Evolutionary conservation across 352 stramenopile species (phyloP).

Genomic region (Saprolegnia diclina): DNA sequence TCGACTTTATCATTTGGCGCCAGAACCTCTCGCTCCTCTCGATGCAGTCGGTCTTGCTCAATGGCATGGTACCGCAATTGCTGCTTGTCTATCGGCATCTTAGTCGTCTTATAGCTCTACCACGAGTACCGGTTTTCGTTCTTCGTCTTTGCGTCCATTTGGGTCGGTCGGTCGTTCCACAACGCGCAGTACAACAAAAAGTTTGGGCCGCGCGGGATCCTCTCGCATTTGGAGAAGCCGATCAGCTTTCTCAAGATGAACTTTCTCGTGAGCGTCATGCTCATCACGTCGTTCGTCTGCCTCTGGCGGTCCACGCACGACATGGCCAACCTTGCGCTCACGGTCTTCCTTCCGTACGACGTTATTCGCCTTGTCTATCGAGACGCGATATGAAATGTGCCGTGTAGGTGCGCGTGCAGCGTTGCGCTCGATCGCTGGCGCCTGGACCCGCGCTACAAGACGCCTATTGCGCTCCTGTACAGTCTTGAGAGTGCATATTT

Average conservation of each 20-base stretch:
- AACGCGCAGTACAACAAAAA: slow-evolving; percentile 22
- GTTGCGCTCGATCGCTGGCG: neutral
- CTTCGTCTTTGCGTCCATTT: slow-evolving; percentile 20
- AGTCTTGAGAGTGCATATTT: slow-evolving; percentile 16
- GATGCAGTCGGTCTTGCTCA: slow-evolving; percentile 17
- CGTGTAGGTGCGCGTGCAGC: slow-evolving; percentile 9
- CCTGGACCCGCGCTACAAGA: neutral
- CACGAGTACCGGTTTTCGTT: slow-evolving; percentile 23
- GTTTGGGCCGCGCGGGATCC: neutral
- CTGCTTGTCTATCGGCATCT: no score
- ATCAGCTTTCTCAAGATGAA: slow-evolving; percentile 12
- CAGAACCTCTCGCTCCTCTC: slow-evolving; percentile 24
- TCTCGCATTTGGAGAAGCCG: neutral
- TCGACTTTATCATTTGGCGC: slow-evolving; percentile 26
- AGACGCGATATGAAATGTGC: neutral
- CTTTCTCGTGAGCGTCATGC: slow-evolving; percentile 17
- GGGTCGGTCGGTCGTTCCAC: slow-evolving; percentile 22
- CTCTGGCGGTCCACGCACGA: slow-evolving; percentile 7
- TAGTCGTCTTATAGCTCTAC: slow-evolving; percentile 14
- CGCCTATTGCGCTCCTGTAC: slow-evolving; percentile 2
- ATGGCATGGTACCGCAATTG: slow-evolving; percentile 26
- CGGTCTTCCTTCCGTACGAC: slow-evolving; percentile 10
- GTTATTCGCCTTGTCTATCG: neutral
- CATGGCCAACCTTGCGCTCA: neutral
- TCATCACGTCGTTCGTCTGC: slow-evolving; percentile 13